Conservation (phyloP, 352 stramenopile genomes). For the Phytophthora constricta region DNA sequence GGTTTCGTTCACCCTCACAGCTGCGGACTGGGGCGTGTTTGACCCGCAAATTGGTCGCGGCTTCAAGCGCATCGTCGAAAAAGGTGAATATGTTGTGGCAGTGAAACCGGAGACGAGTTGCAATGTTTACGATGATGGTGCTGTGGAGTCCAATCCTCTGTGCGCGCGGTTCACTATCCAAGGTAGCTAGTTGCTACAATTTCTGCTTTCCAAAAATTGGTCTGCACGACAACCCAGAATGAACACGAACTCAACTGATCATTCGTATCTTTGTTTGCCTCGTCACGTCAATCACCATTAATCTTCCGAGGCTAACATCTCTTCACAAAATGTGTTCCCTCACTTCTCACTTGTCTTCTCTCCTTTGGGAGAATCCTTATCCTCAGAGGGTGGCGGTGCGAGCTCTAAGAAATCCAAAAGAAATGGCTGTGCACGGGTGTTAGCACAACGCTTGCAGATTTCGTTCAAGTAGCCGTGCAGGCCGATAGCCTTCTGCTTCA, state of each 20-base stretch:
- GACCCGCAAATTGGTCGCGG: slow-evolving; percentile 61
- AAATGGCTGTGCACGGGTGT: slow-evolving; percentile 67
- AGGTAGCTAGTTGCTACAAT: slow-evolving; percentile 23
- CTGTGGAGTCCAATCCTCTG: slow-evolving; percentile 35
- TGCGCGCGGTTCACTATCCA: slow-evolving; percentile 58
- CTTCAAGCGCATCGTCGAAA: slow-evolving; percentile 63
- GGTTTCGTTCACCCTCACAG: slow-evolving; percentile 52
- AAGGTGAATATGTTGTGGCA: slow-evolving; percentile 68
- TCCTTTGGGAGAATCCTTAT: slow-evolving; percentile 13
- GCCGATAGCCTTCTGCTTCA: slow-evolving; percentile 79
- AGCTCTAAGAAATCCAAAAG: slow-evolving; percentile 76
- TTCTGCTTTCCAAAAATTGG: too few species aligned
- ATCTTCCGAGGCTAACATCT: slow-evolving; percentile 6
- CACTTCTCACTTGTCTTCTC: slow-evolving; percentile 17
- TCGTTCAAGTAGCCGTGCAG: slow-evolving; percentile 78
- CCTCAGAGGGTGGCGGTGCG: slow-evolving; percentile 20
- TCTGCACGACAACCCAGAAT: too few species aligned
- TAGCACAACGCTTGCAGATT: slow-evolving; percentile 76
- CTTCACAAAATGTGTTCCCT: slow-evolving; percentile 4
- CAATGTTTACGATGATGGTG: slow-evolving; percentile 53
- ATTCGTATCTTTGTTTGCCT: slow-evolving; percentile 6
- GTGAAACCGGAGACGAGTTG: slow-evolving; percentile 80
- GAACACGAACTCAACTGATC: slow-evolving; percentile 25
- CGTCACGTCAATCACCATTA: not conserved
- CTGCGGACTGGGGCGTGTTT: slow-evolving; percentile 64